Base-by-base conservation (phyloP, 371 early-diverging fungal genomes). In the Syncephalastrum contaminatum region DNA sequence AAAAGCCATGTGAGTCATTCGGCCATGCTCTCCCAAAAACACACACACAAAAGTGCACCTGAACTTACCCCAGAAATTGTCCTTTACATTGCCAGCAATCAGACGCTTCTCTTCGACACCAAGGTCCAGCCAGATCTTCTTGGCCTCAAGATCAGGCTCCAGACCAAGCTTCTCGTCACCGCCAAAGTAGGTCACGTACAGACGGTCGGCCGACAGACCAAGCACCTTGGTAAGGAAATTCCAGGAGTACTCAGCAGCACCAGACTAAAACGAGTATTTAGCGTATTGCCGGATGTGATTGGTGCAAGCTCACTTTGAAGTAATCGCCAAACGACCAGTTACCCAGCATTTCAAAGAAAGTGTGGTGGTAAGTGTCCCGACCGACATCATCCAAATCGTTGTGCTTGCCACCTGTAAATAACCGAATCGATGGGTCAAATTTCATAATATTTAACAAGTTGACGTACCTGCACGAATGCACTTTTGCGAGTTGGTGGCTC, bases 271-370 rank as follows among this genome's bases (percentile, higher is more conserved):
- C 10, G 36, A 54, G 39, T 13, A 16, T 30, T 44, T 15, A 18
- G 24, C 30, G 16, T 1, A 30, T 16, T 19, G 13, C 4, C 15
- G 13, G 16, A n/a, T 50, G 8, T 14, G 42, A 40, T 15, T 42
- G 40, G 21, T 18, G 14, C n/a, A 16, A 22, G 15, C 13, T 21
- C 58, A 87, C 89, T 88, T 99, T 99, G 80, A 99, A 99, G 75
- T 99, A 99, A 67, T 99, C 98, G 53, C 99, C 99, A 83, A 99
- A 99, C 19, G 99, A 98, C 99, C 99, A 99, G 84, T 99, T 99
- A 53, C 99, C 99, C 77, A 99, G 81, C 99, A 99, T 99, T 80
- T 99, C 99, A 83, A 99, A 99, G 82, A 97, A 99, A 40, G 99
- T 99, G 75, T 99, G 99, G 77, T 99, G 99, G 73, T 99, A 99